phyloP scores from a whole-genome alignment of 805 yeast species.

The Cyberlindnera veronae region DNA sequence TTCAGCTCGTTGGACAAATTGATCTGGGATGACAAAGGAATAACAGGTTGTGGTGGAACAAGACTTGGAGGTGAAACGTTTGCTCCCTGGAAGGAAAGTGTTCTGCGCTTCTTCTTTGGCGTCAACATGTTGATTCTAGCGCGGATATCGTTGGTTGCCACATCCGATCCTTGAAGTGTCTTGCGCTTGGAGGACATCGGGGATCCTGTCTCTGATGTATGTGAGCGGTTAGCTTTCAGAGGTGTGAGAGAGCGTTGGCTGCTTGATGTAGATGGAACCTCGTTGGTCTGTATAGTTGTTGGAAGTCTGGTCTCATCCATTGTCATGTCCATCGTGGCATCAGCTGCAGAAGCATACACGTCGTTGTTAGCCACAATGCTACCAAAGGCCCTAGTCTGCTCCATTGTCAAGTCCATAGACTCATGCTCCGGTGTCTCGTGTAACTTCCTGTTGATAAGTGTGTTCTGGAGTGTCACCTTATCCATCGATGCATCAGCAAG shows the following conservation, averaged over 20 bases:
- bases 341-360: neutral
- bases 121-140: conserved; percentile 26
- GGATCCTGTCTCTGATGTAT: conserved; percentile 30
- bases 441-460: conserved; percentile 18
- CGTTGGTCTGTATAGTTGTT: neutral
- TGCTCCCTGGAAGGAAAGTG: neutral
- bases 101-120: conserved; percentile 23
- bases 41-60: neutral
- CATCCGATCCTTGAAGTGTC: conserved; percentile 5
- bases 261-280: too few relatives aligned
- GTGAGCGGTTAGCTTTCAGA: conserved; percentile 25
- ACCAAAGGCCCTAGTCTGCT: conserved; percentile 19
- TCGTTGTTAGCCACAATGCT: conserved; percentile 1
- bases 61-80: neutral
- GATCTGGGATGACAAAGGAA: conserved; percentile 6
- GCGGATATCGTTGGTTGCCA: conserved; percentile 16
- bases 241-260: too few relatives aligned
- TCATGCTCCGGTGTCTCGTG: conserved; percentile 1
- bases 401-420: conserved; percentile 15
- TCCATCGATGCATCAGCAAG: conserved; percentile 21
- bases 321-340: conserved; percentile 1
- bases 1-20: conserved; percentile 15
- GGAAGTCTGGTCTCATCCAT: conserved; percentile 20
- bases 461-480: conserved; percentile 21
- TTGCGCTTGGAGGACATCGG: conserved; percentile 27